Conservation (phyloP, 352 stramenopile genomes). For the Pythium folliculosum region DNA sequence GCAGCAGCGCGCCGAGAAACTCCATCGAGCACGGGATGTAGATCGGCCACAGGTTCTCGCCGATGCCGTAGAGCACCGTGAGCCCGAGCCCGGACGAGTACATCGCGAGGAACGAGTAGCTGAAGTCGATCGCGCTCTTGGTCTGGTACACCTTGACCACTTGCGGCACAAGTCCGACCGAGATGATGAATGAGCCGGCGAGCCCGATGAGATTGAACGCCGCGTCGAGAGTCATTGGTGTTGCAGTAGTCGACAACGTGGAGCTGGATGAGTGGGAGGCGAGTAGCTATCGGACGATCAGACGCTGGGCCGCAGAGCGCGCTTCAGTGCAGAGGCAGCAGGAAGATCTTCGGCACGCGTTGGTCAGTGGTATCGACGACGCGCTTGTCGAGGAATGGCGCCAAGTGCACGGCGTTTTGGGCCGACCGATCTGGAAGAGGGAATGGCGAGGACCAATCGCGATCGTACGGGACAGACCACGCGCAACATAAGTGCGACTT, state of each 20-base stretch:
- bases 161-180: constrained; percentile 55
- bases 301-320: neutral
- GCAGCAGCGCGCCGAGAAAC: constrained; percentile 38
- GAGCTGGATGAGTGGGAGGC: neutral
- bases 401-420: too few species aligned
- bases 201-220: constrained; percentile 58
- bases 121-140: constrained; percentile 60
- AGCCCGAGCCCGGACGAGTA: constrained; percentile 46
- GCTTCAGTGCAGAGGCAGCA: neutral
- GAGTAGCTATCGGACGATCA: neutral
- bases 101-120: constrained; percentile 48
- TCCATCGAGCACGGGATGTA: constrained; percentile 57
- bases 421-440: neutral
- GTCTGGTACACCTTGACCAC: constrained; percentile 61
- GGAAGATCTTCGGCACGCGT: neutral
- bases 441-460: neutral
- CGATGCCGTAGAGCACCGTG: constrained; percentile 52
- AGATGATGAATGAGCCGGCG: constrained; percentile 63
- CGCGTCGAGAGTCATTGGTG: constrained; percentile 15
- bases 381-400: neutral
- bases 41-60: constrained; percentile 55
- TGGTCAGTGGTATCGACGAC: neutral
- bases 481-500: constrained; percentile 1
- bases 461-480: neutral
- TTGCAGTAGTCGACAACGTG: neutral